Base-by-base conservation (phyloP, 768 basidiomycete genomes). In the Tephrocybe sp. region DNA sequence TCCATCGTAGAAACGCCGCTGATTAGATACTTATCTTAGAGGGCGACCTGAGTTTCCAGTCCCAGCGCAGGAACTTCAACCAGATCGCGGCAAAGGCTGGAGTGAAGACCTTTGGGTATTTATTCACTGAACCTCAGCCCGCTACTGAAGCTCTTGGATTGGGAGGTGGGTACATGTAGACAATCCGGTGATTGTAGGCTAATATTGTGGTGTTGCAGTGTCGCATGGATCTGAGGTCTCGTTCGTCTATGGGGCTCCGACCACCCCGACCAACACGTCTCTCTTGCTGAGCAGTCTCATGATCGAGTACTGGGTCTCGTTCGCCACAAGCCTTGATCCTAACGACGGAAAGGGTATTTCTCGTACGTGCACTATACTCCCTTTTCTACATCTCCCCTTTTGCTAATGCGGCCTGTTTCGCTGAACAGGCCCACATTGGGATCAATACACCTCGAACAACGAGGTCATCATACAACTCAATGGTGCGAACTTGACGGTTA, bases 291-390 rank as follows among this genome's bases (percentile, higher is more conserved):
- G 73, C 36, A 56, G 42, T 4, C 9, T 54, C 13, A 75, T 76
- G 74, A 65, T 66, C 15, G 71, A 76, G 25, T 75, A 75, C 37
- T 76, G 75, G 75, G 57, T 77, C 16, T 76, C 75, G 0, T 77
- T 77, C 45, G 71, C 71, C 1, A 71, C 68, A 1, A 71, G 69
- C 21, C 58, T 76, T 21, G 65, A 69, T 25, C 74, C 75, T n/a
- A 76, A 76, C 44, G 74, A 77, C 42, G 70, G 71, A 3, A 63
- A 56, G 13, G 75, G 74, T 12, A 41, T 58, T 24, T 36, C 49
- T 8, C 69, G 72, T 74, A 62, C 9, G 56, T 60, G 4, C 30
- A 9, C 12, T 6, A 11, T 18, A 34, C 18, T 18, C 39, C 3
- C 31, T 31, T 9, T 12, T 51, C 53, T 11, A 4, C 1, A 0